Percentiles rank a stretch among this genome's conserved stretches.
phyloP scores from a whole-genome alignment of 2,329 filamentous ascomycete species.

The Alternaria atra region DNA sequence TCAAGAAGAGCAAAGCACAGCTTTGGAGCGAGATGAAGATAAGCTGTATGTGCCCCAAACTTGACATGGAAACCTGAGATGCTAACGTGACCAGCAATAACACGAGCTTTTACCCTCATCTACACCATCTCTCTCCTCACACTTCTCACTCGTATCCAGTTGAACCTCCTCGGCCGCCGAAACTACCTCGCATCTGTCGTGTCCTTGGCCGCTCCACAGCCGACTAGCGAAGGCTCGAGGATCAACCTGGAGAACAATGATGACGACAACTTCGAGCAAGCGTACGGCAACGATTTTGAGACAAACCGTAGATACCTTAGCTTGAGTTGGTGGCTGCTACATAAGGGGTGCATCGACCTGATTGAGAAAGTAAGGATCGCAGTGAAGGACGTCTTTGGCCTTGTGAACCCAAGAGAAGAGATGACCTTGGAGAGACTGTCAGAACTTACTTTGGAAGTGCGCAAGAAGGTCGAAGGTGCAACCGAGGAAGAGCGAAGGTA shows the following conservation, averaged over 20 bases:
- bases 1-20: slow-evolving; percentile 86
- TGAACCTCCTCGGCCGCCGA: slow-evolving; percentile 92
- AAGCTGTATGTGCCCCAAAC: slow-evolving; percentile 71
- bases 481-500: slow-evolving; percentile 70
- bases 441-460: slow-evolving; percentile 81
- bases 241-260: slow-evolving; percentile 95
- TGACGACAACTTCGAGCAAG: slow-evolving; percentile 82
- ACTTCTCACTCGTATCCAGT: slow-evolving; percentile 91
- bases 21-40: slow-evolving; percentile 98
- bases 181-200: slow-evolving; percentile 97
- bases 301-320: slow-evolving; percentile 94
- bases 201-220: slow-evolving; percentile 76
- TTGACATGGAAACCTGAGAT: slow-evolving; percentile 13
- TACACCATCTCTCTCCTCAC: slow-evolving; percentile 91
- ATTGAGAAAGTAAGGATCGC: slow-evolving; percentile 83
- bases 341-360: slow-evolving; percentile 85
- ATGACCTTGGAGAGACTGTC: slow-evolving; percentile 82
- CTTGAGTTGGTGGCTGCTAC: slow-evolving; percentile 97
- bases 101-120: slow-evolving; percentile 87
- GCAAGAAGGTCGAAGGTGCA: slow-evolving; percentile 82
- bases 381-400: slow-evolving; percentile 89
- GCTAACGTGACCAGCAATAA: slow-evolving; percentile 71
- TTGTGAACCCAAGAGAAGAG: slow-evolving; percentile 86
- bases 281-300: slow-evolving; percentile 92
- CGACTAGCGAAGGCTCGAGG: slow-evolving; percentile 71